A percentile compares a stretch with the other conserved stretches of the same genome.
These are phyloP conservation scores for Naumovozyma dairenensis DNA, from an alignment of 805 yeast species.

Conservation along the genomic window DNA sequence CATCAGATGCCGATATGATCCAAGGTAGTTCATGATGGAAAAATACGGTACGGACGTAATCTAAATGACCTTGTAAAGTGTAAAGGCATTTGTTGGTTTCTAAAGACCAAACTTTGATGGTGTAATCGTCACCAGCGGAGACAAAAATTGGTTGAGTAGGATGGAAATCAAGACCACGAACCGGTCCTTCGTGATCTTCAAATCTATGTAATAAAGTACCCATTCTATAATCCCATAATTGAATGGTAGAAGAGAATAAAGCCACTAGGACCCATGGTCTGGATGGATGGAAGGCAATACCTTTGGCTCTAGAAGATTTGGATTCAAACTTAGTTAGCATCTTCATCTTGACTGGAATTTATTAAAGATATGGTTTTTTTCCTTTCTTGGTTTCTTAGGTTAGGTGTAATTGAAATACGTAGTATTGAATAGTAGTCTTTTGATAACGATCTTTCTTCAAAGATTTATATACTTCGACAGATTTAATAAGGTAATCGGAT, in stretches of 20 bases:
- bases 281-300: slow-evolving; percentile 89
- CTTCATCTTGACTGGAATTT: slow-evolving; percentile 48
- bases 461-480: too few relatives aligned
- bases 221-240: slow-evolving; percentile 99
- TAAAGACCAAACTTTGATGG: slow-evolving; percentile 92
- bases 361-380: too few relatives aligned
- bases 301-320: slow-evolving; percentile 94
- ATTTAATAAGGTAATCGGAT: too few relatives aligned
- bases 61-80: slow-evolving; percentile 88
- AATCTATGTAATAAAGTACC: slow-evolving; percentile 93
- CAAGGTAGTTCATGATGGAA: slow-evolving; percentile 96
- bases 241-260: slow-evolving; percentile 94
- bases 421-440: too few relatives aligned
- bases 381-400: too few relatives aligned
- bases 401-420: too few relatives aligned
- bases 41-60: slow-evolving; percentile 85
- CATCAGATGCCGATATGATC: slow-evolving; percentile 94
- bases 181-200: slow-evolving; percentile 98
- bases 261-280: slow-evolving; percentile 96
- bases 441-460: too few relatives aligned
- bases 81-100: slow-evolving; percentile 85
- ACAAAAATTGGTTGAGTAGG: slow-evolving; percentile 96
- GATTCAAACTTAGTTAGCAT: slow-evolving; percentile 89
- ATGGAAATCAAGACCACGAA: slow-evolving; percentile 89
- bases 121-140: slow-evolving; percentile 95